Evolutionary conservation across 306 rosid species (phyloP), one percentile per base, ranked within the genome.

Genomic region (Ziziphus jujuba): DNA sequence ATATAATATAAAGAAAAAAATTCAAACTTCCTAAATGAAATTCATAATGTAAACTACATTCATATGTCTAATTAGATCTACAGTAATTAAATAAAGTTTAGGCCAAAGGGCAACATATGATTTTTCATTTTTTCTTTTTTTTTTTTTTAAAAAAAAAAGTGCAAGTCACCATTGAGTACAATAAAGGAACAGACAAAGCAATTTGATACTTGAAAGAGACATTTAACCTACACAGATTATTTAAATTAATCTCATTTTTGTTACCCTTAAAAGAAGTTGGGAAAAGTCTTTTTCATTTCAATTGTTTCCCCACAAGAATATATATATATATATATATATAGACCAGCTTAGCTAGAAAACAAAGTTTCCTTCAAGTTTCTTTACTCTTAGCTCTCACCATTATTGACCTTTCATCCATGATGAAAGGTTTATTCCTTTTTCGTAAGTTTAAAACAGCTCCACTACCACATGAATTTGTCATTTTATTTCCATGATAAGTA

Each of bases 151-250:
- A 19, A 14, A 28, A 6, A 62, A 22, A 1, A 21, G 40, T 25
- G 31, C 14, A 65, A 36, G n/a, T 33, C 19, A 11, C 31, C 48
- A n/a, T 15, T 33, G 21, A 20, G 51, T 34, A 55, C 17, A 16
- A n/a, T 12, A 28, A 48, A 49, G 20, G 20, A 16, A 52, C 40
- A 54, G 43, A 47, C 0, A 20, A 38, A 35, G 14, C 9, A 20
- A 19, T 43, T 31, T 35, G 59, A 33, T 22, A 72, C 73, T 57
- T 70, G 87, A 86, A 64, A 77, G 59, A 71, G 86, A 86, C 88
- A 12, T 72, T 52, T 51, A 68, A 80, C 84, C 83, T 15, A 66
- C 74, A 67, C 34, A 53, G 35, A 52, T 15, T 35, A 44, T 67
- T 6, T 38, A 59, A 25, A 28, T 61, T 17, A 19, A 31, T 67